Percentiles rank a stretch among this genome's conserved stretches.
phyloP scores from a whole-genome alignment of 345 rosid genomes.

The Salix brachista region DNA sequence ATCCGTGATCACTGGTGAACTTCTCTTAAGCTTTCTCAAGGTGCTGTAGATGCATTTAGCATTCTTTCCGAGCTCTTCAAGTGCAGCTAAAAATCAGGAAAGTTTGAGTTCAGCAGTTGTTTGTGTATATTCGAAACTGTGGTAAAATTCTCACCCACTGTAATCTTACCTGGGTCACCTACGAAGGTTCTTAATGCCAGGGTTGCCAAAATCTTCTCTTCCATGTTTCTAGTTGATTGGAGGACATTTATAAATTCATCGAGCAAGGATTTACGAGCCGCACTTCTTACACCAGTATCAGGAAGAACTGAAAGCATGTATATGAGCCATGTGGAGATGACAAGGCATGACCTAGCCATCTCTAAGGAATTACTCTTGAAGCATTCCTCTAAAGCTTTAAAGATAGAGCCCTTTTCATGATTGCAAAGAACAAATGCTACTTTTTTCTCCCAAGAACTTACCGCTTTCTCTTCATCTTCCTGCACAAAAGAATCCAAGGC shows the following conservation, averaged over 20 bases:
- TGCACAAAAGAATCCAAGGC: constrained; percentile 10
- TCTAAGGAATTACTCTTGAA: constrained; percentile 56
- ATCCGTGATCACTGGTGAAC: constrained; percentile 40
- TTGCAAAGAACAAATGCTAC: constrained; percentile 56
- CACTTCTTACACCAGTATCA: constrained; percentile 41
- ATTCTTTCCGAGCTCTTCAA: constrained; percentile 48
- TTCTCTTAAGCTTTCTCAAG: constrained; percentile 51
- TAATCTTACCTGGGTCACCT: constrained; percentile 39
- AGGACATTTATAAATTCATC: constrained; percentile 54
- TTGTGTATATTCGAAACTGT: not conserved
- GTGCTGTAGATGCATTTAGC: constrained; percentile 54
- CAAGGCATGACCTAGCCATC: constrained; percentile 52
- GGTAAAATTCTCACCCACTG: not conserved
- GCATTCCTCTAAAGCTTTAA: constrained; percentile 60
- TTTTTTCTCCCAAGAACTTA: constrained; percentile 53
- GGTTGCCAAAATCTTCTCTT: constrained; percentile 60
- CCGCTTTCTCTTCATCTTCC: constrained; percentile 56
- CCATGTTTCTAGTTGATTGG: constrained; percentile 54
- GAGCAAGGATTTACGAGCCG: constrained; percentile 48
- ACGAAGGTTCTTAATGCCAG: constrained; percentile 58
- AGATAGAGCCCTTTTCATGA: constrained; percentile 63
- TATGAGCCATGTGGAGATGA: constrained; percentile 51
- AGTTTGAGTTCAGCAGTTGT: not conserved
- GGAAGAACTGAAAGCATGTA: constrained; percentile 59
- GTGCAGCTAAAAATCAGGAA: constrained; percentile 32